These are phyloP conservation scores for Aspergillus awamori DNA, from an alignment of 2,329 filamentous ascomycete species.

Conservation along the genomic window DNA sequence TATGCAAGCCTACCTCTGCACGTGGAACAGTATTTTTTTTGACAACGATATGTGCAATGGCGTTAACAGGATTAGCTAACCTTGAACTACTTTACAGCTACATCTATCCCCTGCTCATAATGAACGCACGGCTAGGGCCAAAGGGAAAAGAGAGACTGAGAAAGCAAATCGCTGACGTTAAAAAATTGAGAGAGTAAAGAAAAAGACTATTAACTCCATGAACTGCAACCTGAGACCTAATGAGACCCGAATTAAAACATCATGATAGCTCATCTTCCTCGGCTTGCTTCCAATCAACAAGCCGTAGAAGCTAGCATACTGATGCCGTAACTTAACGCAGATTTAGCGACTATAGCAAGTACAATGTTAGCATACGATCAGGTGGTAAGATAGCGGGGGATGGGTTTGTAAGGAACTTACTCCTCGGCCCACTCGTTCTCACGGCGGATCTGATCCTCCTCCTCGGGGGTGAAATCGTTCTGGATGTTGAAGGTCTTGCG, in stretches of 20 bases:
- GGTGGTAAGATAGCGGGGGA: not conserved
- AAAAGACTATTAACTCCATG: slow-evolving; percentile 27
- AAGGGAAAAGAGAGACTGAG: not conserved
- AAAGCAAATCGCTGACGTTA: slow-evolving; percentile 19
- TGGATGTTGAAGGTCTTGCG: slow-evolving; percentile 99
- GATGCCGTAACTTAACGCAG: not conserved
- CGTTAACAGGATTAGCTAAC: not conserved
- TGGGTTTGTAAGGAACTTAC: slow-evolving; percentile 41
- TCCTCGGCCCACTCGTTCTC: slow-evolving; percentile 94
- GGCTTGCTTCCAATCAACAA: slow-evolving; percentile 1
- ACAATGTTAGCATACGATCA: slow-evolving; percentile 13
- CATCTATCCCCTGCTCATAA: slow-evolving; percentile 5
- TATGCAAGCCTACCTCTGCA: too few species aligned
- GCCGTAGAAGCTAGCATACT: slow-evolving; percentile 8
- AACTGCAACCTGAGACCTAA: slow-evolving; percentile 16
- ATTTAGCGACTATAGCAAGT: slow-evolving; percentile 53
- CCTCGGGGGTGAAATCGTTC: slow-evolving; percentile 98
- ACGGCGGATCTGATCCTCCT: slow-evolving; percentile 94
- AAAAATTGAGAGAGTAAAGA: not conserved
- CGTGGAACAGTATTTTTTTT: too few species aligned
- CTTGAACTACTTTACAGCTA: slow-evolving; percentile 6
- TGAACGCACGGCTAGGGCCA: slow-evolving; percentile 8
- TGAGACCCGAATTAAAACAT: slow-evolving; percentile 9
- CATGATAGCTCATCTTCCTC: slow-evolving; percentile 1
- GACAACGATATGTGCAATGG: not conserved